Evolutionary conservation across 768 basidiomycete species (phyloP), one percentile per base, ranked within the genome.

Genomic region (Phlebiopsis flavidoalba): DNA sequence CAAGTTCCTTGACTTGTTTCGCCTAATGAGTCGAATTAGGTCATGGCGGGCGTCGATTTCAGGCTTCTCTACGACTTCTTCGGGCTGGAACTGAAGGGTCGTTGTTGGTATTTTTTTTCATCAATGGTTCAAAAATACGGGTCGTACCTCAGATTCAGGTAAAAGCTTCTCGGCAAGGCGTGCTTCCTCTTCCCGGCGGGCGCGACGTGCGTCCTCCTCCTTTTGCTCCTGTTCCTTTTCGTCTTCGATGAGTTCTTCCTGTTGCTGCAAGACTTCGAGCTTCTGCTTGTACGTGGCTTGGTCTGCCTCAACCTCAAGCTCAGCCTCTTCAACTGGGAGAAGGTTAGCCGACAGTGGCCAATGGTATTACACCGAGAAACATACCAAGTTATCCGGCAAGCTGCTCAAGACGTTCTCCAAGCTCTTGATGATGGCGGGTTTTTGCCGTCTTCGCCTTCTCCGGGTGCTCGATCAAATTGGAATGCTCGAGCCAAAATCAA

Each of bases 181-280:
- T 45, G 89, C 83, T 73, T 94, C 93, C 67, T 82, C 77, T 61
- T 83, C 93, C 67, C 87, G 86, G 71, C 86, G 87, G 49, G 87
- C 89, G 59, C 91, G 88, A 46, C 93, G 87, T n/a, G 93, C 90
- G 70, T 91, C 86, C 72, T 94, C 91, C 72, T 93, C 93, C 76
- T 95, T 90, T 74, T 95, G 88, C 64, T 99, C 97, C 74, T 99
- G 97, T 72, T 98, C 97, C 64, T 95, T 86, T 75, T 99, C 97
- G 72, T 99, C 97, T 71, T 99, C 95, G 71, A 99, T 99, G 63
- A 99, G 92, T 73, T 99, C 97, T 71, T 99, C 93, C 74, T 99
- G 97, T 68, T 99, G 93, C 67, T 97, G 93, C 71, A 99, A 77
- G 24, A 99, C 96, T 64, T 98, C 97, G 58, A 99, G 83, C 75